Base-by-base conservation (phyloP, 2,329 filamentous ascomycete genomes). In the Ophiocordyceps australis region DNA sequence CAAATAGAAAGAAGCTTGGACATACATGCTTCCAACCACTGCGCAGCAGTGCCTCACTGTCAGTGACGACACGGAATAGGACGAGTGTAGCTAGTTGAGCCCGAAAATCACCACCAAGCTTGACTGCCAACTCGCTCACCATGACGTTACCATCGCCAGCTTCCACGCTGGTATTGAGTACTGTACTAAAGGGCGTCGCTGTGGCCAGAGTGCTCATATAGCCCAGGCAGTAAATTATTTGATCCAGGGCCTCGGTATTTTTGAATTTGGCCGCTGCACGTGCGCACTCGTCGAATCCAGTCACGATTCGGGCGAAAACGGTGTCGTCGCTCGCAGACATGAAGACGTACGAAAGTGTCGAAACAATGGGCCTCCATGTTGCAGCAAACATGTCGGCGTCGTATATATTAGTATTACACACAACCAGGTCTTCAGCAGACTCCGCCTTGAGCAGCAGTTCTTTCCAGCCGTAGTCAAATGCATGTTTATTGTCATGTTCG, bases 241-340 rank as follows among this genome's bases (percentile, higher is more conserved):
- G 81, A 44, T 98, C 91, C 17, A 98, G 63, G 18, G 81, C 85
- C 37, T 93, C 85, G 1, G 67, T 78, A 38, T 92, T 63, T 9
- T 67, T 68, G 48, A 94, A 86, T 41, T 73, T 79, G 7, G 81
- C 74, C 5, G 89, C 86, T 36, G 98, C 92, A 31, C 81, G 76
- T 12, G 89, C 85, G 46, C 86, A 95, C 48, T 98, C 86, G 39
- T 93, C 82, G 42, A 98, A 98, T 2, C 89, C 89, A 24, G 80
- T 80, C 16, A 95, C 82, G 12, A 98, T 79, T 31, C 89, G 72
- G 19, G 81, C 81, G 45, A 93, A 98, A 4, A 98, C 89, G 1
- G 86, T 65, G 46, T 98, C 89, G 42, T 98, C 91, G 1, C 83
- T 92, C 11, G 91, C 91, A 19, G 86, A 95, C 76, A 95, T 92